Evolutionary conservation across 176 grass and related monocot species (phyloP), one percentile per base, ranked within the genome.

Genomic region (Alloteropsis semialata): DNA sequence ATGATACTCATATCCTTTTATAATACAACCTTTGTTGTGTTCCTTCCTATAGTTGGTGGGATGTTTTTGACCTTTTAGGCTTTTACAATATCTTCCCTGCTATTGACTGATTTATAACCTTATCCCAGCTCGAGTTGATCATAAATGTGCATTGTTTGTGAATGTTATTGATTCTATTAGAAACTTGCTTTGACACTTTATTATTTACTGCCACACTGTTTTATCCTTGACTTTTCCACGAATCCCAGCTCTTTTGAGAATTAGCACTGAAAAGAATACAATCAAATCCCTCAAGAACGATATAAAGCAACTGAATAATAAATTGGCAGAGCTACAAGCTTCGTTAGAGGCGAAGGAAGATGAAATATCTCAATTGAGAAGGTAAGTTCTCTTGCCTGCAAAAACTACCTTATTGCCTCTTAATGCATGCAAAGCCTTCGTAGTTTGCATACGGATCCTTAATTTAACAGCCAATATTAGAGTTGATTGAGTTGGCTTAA

Each of bases 1-100:
- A 88, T 93, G 92, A 83, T 48, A 95, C 80, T 93, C 88, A 98
- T 98, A 98, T 98, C 92, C 96, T 98, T 94, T 50, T 51, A 72
- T 24, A 60, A 44, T 33, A 50, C 65, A 12, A 53, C 62, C 33
- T 55, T 62, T 44, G 46, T 28, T 81, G 7, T 77, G 16, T 69
- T 58, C 32, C 37, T 22, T 58, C 32, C n/a, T 67, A 27, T 33
- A 75, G 66, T 34, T 79, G 28, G 14, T 61, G 53, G 6, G 48
- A 48, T 82, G 48, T 68, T 72, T 64, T 53, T 22, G n/a, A 34
- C 79, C 27, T 70, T 72, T 28, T 53, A 66, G 27, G 74, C 27
- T 70, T 72, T 28, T 53, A 66, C 22, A 38, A 17, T 27, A 37
- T 51, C 13, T 38, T 75, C 24, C 24, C 16, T 67, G 4, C 19